These are phyloP conservation scores for Penicillium sclerotigenum DNA, from an alignment of 2,329 filamentous ascomycete genomes.

Conservation along the genomic window DNA sequence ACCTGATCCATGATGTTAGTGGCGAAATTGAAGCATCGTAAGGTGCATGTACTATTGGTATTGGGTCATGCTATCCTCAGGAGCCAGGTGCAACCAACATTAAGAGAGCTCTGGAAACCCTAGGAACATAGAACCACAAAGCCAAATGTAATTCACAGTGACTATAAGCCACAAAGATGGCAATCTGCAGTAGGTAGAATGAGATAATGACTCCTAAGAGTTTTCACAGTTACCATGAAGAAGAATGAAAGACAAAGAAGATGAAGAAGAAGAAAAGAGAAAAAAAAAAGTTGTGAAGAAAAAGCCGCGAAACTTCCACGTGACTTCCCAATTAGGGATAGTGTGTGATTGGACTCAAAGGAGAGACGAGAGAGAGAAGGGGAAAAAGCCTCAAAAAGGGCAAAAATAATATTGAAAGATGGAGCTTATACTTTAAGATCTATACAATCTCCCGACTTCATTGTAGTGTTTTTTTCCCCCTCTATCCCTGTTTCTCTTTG, in stretches of 20 bases:
- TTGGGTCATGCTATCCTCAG: slow-evolving; percentile 1
- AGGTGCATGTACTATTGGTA: not conserved
- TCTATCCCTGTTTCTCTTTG: not conserved
- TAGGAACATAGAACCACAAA: not conserved
- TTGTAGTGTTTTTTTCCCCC: not conserved
- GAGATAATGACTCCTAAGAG: not conserved
- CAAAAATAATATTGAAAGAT: not conserved
- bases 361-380: not conserved
- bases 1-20: slow-evolving; percentile 22
- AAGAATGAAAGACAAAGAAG: slow-evolving; percentile 13
- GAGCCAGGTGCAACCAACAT: slow-evolving; percentile 1
- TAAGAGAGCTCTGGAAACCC: slow-evolving; percentile 1
- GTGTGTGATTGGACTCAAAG: slow-evolving; percentile 14
- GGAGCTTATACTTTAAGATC: slow-evolving; percentile 5
- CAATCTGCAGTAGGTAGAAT: not conserved
- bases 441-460: not conserved
- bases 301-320: slow-evolving; percentile 18
- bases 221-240: not conserved
- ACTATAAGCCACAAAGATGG: not conserved
- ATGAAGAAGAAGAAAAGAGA: slow-evolving; percentile 17
- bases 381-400: slow-evolving; percentile 3
- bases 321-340: slow-evolving; percentile 17
- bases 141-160: not conserved
- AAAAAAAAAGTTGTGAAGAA: slow-evolving; percentile 15
- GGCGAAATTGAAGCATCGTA: slow-evolving; percentile 7